Base-by-base conservation (phyloP, 805 yeast genomes). In the Vanderwaltozyma verrucispora region DNA sequence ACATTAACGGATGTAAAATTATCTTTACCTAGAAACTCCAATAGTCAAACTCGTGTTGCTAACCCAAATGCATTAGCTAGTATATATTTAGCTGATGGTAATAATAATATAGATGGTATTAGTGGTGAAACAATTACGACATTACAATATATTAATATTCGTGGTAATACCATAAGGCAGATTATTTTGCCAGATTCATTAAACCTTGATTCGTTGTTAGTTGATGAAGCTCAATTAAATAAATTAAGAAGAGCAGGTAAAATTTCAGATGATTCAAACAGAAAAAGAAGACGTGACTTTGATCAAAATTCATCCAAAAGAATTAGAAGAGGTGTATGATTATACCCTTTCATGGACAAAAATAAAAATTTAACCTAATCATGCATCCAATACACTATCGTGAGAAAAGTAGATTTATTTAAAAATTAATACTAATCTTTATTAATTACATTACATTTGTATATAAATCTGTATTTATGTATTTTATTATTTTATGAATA, bases 141-240 rank as follows among this genome's bases (percentile, higher is more conserved):
- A 9, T 34, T 87, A 47, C 94, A 85, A 49, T 82, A 72, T 57
- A 80, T 88, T 51, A 86, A 82, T 50, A 72, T 89, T 24, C 71
- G 97, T 51, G 97, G 97, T 2, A 88, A 79, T 60, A 89, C 84
- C 38, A 80, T 88, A 25, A 73, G 97, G 46, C 78, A 81, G 56
- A 80, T 83, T 30, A 65, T 85, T 21, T 68, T 88, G 23, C 96
- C 96, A 0, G 97, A 88, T 48, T 78, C 87, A 15, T 61, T 88
- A 44, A 85, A 89, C 40, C 60, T 89, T 34, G 89, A 81, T 40
- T 60, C 69, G 14, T 54, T 80, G 23, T 60, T 81, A 35, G 70
- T 75, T 14, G 81, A 75, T 41, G 53, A 55, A 18, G 39, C 41
- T 21, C 53, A 57, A 35, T 33, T 55, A 32, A 51, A 50, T 23